Percentiles rank a stretch among this genome's conserved stretches.
Conservation (phyloP, 2,329 filamentous ascomycete species). For the Pestalotiopsis sp. region DNA sequence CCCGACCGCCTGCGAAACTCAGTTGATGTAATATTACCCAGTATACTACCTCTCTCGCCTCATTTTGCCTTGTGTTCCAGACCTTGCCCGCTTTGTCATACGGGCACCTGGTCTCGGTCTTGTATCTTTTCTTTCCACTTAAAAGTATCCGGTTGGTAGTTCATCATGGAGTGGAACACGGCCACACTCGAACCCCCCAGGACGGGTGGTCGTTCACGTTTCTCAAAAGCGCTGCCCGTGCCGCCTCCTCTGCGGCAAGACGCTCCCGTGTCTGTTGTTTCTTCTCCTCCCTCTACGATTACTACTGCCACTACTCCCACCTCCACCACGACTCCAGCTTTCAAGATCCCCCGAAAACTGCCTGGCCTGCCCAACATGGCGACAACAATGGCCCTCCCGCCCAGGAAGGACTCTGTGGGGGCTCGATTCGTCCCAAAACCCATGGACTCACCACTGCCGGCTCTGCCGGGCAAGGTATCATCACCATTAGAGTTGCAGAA, state of each 20-base stretch:
- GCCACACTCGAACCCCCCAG: slow-evolving; percentile 33
- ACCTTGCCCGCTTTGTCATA: slow-evolving; percentile 13
- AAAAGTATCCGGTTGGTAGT: slow-evolving; percentile 12
- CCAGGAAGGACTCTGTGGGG: slow-evolving; percentile 29
- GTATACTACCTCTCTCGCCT: slow-evolving; percentile 7
- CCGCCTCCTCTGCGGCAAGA: slow-evolving; percentile 41
- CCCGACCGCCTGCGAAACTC: neutral
- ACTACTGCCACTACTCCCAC: neutral
- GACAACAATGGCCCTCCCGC: slow-evolving; percentile 22
- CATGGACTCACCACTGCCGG: slow-evolving; percentile 33
- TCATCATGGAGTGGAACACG: slow-evolving; percentile 25
- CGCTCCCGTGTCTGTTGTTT: slow-evolving; percentile 8
- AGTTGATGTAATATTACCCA: slow-evolving; percentile 1
- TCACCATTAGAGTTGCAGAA: slow-evolving; percentile 20
- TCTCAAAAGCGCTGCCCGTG: slow-evolving; percentile 60
- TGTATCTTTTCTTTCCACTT: neutral
- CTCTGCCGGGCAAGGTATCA: slow-evolving; percentile 25
- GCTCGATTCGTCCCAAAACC: slow-evolving; percentile 26
- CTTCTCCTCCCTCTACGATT: neutral
- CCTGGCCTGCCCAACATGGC: slow-evolving; percentile 20
- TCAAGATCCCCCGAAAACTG: slow-evolving; percentile 26
- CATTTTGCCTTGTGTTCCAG: slow-evolving; percentile 5
- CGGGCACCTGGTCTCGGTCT: neutral
- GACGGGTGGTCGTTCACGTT: slow-evolving; percentile 54
- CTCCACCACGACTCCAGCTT: slow-evolving; percentile 18